phyloP scores from a whole-genome alignment of 306 rosid genomes.

The Vigna unguiculata region DNA sequence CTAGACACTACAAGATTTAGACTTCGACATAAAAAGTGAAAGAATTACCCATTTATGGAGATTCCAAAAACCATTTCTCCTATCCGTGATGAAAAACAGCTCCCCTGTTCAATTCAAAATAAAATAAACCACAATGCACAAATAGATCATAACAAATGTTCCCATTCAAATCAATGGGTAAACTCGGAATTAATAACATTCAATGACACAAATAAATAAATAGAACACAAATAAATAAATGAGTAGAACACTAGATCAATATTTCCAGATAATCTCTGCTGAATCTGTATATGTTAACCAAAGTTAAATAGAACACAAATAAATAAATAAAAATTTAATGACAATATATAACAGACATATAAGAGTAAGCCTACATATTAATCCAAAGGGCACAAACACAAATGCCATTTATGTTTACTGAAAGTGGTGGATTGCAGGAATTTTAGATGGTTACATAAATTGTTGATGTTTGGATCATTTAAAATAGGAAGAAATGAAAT shows the following conservation, averaged over 20 bases:
- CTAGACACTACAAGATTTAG: neutral
- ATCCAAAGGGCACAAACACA: neutral
- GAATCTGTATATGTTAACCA: too few species aligned
- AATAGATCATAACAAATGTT: slow-evolving; percentile 21
- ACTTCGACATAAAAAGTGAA: neutral
- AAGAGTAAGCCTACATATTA: slow-evolving; percentile 9
- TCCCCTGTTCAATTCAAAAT: slow-evolving; percentile 64
- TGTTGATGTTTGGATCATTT: neutral
- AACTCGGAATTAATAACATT: slow-evolving; percentile 27
- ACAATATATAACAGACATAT: slow-evolving; percentile 5
- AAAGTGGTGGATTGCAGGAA: neutral
- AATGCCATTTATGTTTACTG: neutral
- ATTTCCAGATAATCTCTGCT: neutral
- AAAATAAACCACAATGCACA: slow-evolving; percentile 26
- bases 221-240: neutral
- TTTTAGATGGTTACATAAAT: neutral
- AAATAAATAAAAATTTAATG: neutral
- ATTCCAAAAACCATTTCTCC: slow-evolving; percentile 90
- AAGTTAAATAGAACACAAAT: slow-evolving; percentile 16
- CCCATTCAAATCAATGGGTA: slow-evolving; percentile 17
- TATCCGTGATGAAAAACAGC: slow-evolving; percentile 85
- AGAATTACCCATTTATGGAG: slow-evolving; percentile 89
- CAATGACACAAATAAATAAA: too few species aligned
- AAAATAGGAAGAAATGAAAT: neutral
- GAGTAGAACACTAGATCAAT: neutral